Evolutionary conservation across 495 filamentous ascomycete species (phyloP), one percentile per base, ranked within the genome.

Genomic region (Jackrogersella multiformis): DNA sequence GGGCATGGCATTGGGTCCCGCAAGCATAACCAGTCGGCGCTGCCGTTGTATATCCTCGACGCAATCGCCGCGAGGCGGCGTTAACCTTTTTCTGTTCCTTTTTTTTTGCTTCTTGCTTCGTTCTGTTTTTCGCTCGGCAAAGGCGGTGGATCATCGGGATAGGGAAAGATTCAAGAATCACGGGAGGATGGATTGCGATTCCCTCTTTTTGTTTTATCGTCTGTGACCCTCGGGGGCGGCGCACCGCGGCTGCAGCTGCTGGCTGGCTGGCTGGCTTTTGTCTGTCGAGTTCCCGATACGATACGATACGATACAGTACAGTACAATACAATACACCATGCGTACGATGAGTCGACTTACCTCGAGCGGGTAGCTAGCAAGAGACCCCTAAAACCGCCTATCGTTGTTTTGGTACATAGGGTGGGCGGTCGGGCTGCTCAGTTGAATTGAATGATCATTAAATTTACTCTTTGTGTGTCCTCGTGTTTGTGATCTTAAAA

Each of bases 171-270:
- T 34, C 42, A 52, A 52, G 24, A 41, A 15, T 30, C 15, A 30
- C n/a, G 45, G 53, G 35, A 51, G 53, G 53, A 44, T 20, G 45
- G 45, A 26, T 49, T 45, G 21, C n/a, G n/a, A 46, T 66, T 48
- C 48, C 48, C 63, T 54, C 48, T 18, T 59, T 59, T 54, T 58
- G 44, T 24, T 30, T 46, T n/a, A n/a, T n/a, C n/a, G n/a, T n/a
- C n/a, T n/a, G n/a, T n/a, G n/a, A n/a, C n/a, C n/a, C n/a, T n/a
- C n/a, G n/a, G n/a, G n/a, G n/a, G n/a, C n/a, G n/a, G n/a, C n/a
- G n/a, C n/a, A n/a, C n/a, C 15, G 38, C 13, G 20, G 42, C 26
- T 46, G 12, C 21, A 21, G 21, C 42, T 15, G 42, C 42, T 46
- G 42, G 42, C 41, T 9, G 41, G 42, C 42, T 45, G 41, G 41